Percentiles rank a stretch among this genome's conserved stretches.
Evolutionary conservation across 2,329 filamentous ascomycete genomes (phyloP).

Genomic region (Hymenotorrendiella dingleyae): DNA sequence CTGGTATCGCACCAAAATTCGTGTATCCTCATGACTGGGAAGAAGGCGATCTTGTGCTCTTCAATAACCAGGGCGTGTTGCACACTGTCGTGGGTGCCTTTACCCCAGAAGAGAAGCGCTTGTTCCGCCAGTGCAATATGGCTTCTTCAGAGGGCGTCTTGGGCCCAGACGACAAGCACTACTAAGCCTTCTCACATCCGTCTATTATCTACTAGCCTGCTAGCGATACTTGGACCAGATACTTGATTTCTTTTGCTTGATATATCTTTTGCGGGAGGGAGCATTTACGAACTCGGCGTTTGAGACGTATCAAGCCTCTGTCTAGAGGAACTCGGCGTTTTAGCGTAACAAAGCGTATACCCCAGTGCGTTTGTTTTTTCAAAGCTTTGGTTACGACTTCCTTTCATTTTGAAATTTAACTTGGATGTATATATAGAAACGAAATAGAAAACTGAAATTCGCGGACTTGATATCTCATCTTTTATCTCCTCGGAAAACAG

Average conservation of each 20-base stretch:
- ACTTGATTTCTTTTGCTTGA: constrained; percentile 2
- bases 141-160: constrained; percentile 49
- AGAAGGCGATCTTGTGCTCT: constrained; percentile 69
- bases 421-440: too few species aligned
- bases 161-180: constrained; percentile 28
- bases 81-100: constrained; percentile 75
- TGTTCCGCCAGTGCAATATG: constrained; percentile 76
- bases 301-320: constrained; percentile 30
- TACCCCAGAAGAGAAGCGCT: constrained; percentile 62
- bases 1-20: constrained; percentile 60
- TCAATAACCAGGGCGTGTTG: constrained; percentile 70
- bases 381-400: constrained; percentile 23
- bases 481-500: too few species aligned
- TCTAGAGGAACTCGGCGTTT: constrained; percentile 31
- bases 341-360: constrained; percentile 32
- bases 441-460: too few species aligned
- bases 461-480: too few species aligned
- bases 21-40: constrained; percentile 75
- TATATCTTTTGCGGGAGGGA: constrained; percentile 8
- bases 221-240: not conserved
- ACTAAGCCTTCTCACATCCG: constrained; percentile 14
- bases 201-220: too few species aligned
- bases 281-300: constrained; percentile 31
- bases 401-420: too few species aligned
- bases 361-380: constrained; percentile 23